Evolutionary conservation across 2,329 filamentous ascomycete genomes (phyloP).

Genomic region (Talaromyces sp.): DNA sequence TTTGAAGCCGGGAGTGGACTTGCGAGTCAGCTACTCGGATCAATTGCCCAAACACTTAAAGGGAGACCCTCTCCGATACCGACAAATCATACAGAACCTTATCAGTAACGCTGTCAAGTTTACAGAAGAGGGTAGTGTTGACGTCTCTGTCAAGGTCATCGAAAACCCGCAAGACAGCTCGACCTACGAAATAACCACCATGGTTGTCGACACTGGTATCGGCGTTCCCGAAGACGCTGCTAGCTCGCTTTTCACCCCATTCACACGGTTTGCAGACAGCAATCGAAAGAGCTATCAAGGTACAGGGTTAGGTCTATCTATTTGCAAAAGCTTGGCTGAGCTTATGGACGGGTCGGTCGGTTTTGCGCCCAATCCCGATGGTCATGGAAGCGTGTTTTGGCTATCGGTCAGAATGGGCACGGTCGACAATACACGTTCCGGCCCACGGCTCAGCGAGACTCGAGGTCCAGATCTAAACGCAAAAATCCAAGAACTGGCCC

Average conservation of each 20-base stretch:
- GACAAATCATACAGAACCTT: slow-evolving; percentile 62
- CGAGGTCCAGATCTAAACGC: slow-evolving; percentile 21
- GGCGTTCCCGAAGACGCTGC: slow-evolving; percentile 48
- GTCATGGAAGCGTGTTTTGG: slow-evolving; percentile 53
- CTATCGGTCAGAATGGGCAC: slow-evolving; percentile 47
- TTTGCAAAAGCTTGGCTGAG: slow-evolving; percentile 56
- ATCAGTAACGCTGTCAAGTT: slow-evolving; percentile 62
- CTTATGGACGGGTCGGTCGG: slow-evolving; percentile 56
- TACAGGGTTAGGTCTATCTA: slow-evolving; percentile 56
- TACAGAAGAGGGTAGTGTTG: slow-evolving; percentile 55
- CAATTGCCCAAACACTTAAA: slow-evolving; percentile 50
- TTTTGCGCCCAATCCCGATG: slow-evolving; percentile 44
- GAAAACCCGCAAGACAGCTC: slow-evolving; percentile 39
- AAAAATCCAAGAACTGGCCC: slow-evolving; percentile 36
- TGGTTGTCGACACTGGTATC: slow-evolving; percentile 55
- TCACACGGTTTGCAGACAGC: slow-evolving; percentile 54
- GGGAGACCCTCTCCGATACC: slow-evolving; percentile 59
- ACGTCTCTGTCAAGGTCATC: slow-evolving; percentile 42
- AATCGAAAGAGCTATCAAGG: slow-evolving; percentile 55
- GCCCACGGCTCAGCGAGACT: slow-evolving; percentile 25
- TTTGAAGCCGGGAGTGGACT: slow-evolving; percentile 46
- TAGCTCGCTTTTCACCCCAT: slow-evolving; percentile 54
- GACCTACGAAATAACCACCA: slow-evolving; percentile 49
- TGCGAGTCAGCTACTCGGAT: slow-evolving; percentile 46
- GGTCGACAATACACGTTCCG: slow-evolving; percentile 31